A percentile compares a stretch with the other conserved stretches of the same genome.
Evolutionary conservation across 257 asterid genomes (phyloP).

Genomic region (Nicotiana paniculata): DNA sequence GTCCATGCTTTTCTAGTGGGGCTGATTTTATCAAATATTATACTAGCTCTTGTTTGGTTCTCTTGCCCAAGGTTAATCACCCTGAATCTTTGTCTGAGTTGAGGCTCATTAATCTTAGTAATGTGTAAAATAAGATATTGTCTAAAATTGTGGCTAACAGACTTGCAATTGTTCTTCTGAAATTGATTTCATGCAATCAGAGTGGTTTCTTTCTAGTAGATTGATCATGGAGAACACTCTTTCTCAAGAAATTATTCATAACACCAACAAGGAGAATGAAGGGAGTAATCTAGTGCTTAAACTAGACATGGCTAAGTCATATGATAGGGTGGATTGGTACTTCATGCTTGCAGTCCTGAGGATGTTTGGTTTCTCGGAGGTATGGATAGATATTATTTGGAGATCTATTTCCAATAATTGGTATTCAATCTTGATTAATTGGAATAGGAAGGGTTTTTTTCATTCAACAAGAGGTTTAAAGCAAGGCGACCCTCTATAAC

Average conservation of each 20-base stretch:
- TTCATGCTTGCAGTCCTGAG: neutral
- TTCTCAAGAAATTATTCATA: neutral
- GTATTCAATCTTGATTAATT: neutral
- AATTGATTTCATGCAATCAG: too few relatives aligned
- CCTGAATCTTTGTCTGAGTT: too few relatives aligned
- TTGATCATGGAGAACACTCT: neutral
- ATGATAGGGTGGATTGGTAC: neutral
- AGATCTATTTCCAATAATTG: neutral
- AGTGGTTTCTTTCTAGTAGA: neutral
- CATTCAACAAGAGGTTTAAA: neutral
- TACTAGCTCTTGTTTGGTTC: too few relatives aligned
- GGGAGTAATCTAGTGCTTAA: neutral
- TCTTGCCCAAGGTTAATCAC: too few relatives aligned
- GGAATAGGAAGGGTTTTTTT: neutral
- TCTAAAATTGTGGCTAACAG: too few relatives aligned
- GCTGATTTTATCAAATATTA: too few relatives aligned
- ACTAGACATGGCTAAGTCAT: neutral
- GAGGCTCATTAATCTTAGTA: too few relatives aligned
- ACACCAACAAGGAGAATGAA: neutral
- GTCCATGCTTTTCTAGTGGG: too few relatives aligned
- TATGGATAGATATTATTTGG: neutral
- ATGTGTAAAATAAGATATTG: too few relatives aligned
- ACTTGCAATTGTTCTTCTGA: too few relatives aligned
- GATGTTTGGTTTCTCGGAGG: neutral
- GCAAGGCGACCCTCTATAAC: neutral